Evolutionary conservation across 148 eudicot genomes (phyloP), one percentile per base, ranked within the genome.

Genomic region (Simmondsia chinensis): DNA sequence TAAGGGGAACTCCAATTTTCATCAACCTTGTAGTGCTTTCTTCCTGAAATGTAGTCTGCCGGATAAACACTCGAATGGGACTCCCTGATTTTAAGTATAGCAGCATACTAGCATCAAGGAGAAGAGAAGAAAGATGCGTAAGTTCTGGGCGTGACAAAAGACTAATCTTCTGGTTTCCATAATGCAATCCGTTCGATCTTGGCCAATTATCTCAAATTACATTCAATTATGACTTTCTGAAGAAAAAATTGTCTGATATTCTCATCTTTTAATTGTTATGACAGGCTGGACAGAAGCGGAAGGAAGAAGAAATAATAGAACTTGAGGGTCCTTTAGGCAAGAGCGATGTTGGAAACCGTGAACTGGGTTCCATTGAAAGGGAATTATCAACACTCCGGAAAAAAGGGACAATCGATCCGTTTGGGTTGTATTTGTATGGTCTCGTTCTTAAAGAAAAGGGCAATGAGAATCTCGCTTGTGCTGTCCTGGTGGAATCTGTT

Each of bases 201-300:
- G n/a, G n/a, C n/a, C n/a, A n/a, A n/a, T n/a, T n/a, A n/a, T n/a
- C n/a, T n/a, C n/a, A n/a, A n/a, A n/a, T n/a, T n/a, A n/a, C n/a
- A 38, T 24, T 52, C 39, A 57, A 7, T 19, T 20, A 4, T 14
- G 14, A 10, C 20, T 43, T 16, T 24, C 18, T 24, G 31, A 29
- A 16, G 16, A n/a, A 34, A 19, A 12, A 33, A 20, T 34, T 48
- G 25, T 39, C n/a, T 49, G 24, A 43, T 13, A 42, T 33, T 18
- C 44, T 23, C 7, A 21, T 40, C 28, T 21, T 22, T 13, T 33
- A 10, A 15, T 12, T 15, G 6, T 42, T 59, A 49, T 57, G 26
- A 14, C 44, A 93, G 99, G 99, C 99, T 37, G 99, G 99, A 63
- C 89, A 93, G 73, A 86, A 86, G 68, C 72, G 99, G 47, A 93